phyloP scores from a whole-genome alignment of 2,329 filamentous ascomycete genomes.

The Cladophialophora chaetospira region DNA sequence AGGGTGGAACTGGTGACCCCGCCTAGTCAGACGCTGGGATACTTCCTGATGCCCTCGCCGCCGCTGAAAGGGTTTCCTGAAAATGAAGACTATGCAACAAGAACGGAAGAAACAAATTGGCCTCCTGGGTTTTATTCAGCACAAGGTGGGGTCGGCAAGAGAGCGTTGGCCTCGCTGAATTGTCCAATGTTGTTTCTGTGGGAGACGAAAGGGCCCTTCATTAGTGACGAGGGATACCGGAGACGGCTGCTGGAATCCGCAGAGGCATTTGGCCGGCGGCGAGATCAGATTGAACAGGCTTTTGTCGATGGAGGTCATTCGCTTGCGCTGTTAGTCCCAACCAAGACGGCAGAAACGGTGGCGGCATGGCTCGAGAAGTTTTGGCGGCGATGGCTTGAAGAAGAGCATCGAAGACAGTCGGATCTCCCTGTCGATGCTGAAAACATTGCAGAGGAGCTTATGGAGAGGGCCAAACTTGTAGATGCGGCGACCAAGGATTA shows the following conservation, averaged over 20 bases:
- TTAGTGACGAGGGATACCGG: conserved; percentile 3
- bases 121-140: conserved; percentile 9
- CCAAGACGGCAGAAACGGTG: background rate
- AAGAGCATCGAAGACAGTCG: background rate
- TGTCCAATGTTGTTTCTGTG: conserved; percentile 9
- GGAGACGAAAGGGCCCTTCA: background rate
- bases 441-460: background rate
- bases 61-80: conserved; percentile 6
- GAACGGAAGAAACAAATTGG: conserved; percentile 1
- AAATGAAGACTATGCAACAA: conserved; percentile 7
- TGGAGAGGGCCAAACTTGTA: background rate
- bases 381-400: background rate
- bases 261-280: background rate
- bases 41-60: background rate
- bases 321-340: conserved; percentile 5
- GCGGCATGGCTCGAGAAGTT: background rate
- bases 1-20: conserved; percentile 12
- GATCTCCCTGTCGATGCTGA: background rate
- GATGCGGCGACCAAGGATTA: background rate
- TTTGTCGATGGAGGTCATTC: conserved; percentile 7
- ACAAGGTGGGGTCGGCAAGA: background rate
- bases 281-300: conserved; percentile 3
- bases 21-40: background rate
- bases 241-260: background rate
- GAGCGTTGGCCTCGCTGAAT: background rate